Evolutionary conservation across 805 yeast genomes (phyloP).

Genomic region (Clavispora vitiphila): DNA sequence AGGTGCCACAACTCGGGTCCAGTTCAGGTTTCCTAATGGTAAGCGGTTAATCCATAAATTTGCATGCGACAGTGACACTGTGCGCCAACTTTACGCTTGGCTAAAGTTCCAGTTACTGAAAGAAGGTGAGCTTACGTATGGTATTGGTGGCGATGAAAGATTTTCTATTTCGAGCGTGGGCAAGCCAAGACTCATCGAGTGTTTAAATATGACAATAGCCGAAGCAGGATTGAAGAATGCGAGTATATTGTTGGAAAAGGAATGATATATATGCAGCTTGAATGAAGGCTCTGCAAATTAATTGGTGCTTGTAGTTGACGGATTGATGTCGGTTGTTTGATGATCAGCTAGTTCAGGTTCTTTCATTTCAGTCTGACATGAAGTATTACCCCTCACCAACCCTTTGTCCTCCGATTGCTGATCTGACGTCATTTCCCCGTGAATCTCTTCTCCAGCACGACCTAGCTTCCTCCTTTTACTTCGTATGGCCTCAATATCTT

Average conservation of each 20-base stretch:
- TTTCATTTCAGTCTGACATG: background rate
- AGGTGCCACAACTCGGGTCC: conserved; percentile 68
- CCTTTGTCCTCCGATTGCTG: background rate
- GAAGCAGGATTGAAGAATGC: conserved; percentile 82
- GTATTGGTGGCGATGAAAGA: conserved; percentile 36
- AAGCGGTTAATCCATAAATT: conserved; percentile 72
- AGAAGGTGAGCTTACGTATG: conserved; percentile 43
- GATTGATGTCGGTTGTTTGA: background rate
- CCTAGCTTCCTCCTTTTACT: background rate
- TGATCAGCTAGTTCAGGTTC: background rate
- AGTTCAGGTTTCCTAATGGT: conserved; percentile 88
- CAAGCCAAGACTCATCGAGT: conserved; percentile 48
- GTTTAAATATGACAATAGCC: conserved; percentile 53
- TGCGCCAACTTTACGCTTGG: conserved; percentile 56
- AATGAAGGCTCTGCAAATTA: background rate
- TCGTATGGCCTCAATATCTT: conserved; percentile 6
- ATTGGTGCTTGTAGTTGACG: background rate
- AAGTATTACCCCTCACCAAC: background rate
- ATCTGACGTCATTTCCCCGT: background rate
- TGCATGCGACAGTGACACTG: conserved; percentile 46
- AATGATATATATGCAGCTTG: background rate
- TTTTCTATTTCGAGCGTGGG: conserved; percentile 32
- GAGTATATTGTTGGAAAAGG: conserved; percentile 60
- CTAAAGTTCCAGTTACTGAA: conserved; percentile 54
- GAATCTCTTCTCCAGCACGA: no score